Evolutionary conservation across 176 grass and related monocot genomes (phyloP).

Genomic region (Lolium perenne): DNA sequence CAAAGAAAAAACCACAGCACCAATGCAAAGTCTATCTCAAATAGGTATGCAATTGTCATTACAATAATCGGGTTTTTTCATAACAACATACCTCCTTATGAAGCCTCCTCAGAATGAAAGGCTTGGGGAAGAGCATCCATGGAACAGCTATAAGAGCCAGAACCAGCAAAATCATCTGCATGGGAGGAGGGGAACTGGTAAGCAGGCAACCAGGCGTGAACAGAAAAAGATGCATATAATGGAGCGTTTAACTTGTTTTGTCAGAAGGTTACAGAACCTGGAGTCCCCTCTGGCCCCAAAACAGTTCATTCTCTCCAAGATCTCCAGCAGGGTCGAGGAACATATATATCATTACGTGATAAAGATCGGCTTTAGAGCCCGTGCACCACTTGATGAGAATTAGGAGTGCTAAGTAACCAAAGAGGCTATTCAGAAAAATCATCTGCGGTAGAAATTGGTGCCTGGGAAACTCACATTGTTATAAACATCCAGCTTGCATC

Average conservation of each 20-base stretch:
- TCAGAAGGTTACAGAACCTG: slow-evolving; percentile 71
- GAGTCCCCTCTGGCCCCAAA: slow-evolving; percentile 94
- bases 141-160: slow-evolving; percentile 89
- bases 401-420: slow-evolving; percentile 94
- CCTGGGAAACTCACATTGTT: slow-evolving; percentile 59
- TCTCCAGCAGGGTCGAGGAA: slow-evolving; percentile 90
- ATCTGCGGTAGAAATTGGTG: slow-evolving; percentile 97
- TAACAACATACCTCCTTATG: slow-evolving; percentile 79
- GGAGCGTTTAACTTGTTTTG: slow-evolving; percentile 29
- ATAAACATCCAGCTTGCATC: slow-evolving; percentile 26
- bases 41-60: neutral
- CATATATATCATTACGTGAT: slow-evolving; percentile 99
- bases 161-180: slow-evolving; percentile 88
- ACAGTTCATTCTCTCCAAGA: slow-evolving; percentile 97
- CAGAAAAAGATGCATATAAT: slow-evolving; percentile 38
- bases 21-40: slow-evolving; percentile 4
- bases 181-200: slow-evolving; percentile 28
- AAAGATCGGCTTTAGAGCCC: slow-evolving; percentile 93
- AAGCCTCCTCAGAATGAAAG: slow-evolving; percentile 91
- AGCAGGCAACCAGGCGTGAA: neutral
- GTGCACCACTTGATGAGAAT: slow-evolving; percentile 98
- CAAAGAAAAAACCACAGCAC: neutral
- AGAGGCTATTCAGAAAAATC: slow-evolving; percentile 98
- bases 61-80: neutral
- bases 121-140: slow-evolving; percentile 99